These are phyloP conservation scores for Lithohypha guttulata DNA, from an alignment of 2,329 filamentous ascomycete species.

Conservation along the genomic window DNA sequence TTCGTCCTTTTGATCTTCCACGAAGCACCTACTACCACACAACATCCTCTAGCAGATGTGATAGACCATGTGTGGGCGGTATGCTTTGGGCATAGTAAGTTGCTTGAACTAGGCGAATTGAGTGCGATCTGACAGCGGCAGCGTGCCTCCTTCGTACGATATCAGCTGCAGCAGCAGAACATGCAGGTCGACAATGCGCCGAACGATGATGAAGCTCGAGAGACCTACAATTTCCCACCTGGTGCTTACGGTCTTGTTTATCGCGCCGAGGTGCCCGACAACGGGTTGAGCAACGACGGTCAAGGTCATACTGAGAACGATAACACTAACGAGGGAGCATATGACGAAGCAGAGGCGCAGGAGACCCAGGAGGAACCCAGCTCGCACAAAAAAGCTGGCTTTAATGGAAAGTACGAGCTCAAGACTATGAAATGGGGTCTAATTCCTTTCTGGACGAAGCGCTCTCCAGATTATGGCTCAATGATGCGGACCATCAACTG, in stretches of 20 bases:
- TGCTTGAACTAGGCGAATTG: no score
- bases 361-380: conserved; percentile 6
- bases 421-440: conserved; percentile 96
- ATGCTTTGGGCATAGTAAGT: conserved; percentile 51
- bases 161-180: conserved; percentile 59
- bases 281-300: conserved; percentile 34
- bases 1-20: no score
- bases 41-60: no score
- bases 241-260: conserved; percentile 79
- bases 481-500: conserved; percentile 91
- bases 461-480: conserved; percentile 63
- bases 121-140: conserved; percentile 33
- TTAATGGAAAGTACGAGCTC: conserved; percentile 58
- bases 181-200: conserved; percentile 65
- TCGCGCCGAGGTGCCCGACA: conserved; percentile 58
- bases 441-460: conserved; percentile 86
- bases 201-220: conserved; percentile 57
- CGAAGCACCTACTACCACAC: no score
- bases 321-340: conserved; percentile 10
- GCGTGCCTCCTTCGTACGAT: conserved; percentile 66
- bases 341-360: neutral
- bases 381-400: conserved; percentile 16
- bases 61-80: conserved; percentile 60
- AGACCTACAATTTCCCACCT: conserved; percentile 88
- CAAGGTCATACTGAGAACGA: conserved; percentile 7